Conservation (phyloP, 805 yeast genomes). For the Metschnikowia santaceciliae region DNA sequence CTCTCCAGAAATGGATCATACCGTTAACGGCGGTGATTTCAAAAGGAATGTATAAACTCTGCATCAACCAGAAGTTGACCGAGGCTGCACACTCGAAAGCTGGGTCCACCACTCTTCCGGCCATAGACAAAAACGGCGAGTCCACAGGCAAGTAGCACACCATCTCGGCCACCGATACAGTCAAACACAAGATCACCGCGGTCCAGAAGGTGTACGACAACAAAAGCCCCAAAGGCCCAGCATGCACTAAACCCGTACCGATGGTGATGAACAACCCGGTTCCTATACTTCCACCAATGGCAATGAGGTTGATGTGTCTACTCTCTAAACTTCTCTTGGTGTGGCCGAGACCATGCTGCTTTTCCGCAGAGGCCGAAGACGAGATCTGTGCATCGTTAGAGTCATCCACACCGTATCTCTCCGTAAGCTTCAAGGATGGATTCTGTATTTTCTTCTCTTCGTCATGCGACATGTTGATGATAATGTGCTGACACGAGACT, state of each 20-base stretch:
- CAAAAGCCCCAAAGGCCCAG: conserved; percentile 34
- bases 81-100: conserved; percentile 34
- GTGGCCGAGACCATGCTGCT: conserved; percentile 1
- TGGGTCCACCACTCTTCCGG: conserved; percentile 37
- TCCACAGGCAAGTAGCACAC: conserved; percentile 34
- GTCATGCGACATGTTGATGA: neutral
- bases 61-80: conserved; percentile 40
- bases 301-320: conserved; percentile 37
- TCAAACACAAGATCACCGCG: conserved; percentile 25
- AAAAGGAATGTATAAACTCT: conserved; percentile 32
- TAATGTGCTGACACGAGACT: neutral
- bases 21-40: conserved; percentile 40
- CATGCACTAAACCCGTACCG: conserved; percentile 28
- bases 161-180: conserved; percentile 38
- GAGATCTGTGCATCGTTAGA: conserved; percentile 8
- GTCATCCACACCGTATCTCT: conserved; percentile 9
- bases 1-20: conserved; percentile 51
- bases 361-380: conserved; percentile 1
- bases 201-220: conserved; percentile 32
- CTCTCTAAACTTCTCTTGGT: conserved; percentile 18
- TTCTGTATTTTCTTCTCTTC: conserved; percentile 9
- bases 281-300: conserved; percentile 41
- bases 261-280: conserved; percentile 36
- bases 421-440: conserved; percentile 4
- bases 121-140: conserved; percentile 35